These are phyloP conservation scores for Sapria himalayana DNA, from an alignment of 345 rosid genomes.

Conservation along the genomic window DNA sequence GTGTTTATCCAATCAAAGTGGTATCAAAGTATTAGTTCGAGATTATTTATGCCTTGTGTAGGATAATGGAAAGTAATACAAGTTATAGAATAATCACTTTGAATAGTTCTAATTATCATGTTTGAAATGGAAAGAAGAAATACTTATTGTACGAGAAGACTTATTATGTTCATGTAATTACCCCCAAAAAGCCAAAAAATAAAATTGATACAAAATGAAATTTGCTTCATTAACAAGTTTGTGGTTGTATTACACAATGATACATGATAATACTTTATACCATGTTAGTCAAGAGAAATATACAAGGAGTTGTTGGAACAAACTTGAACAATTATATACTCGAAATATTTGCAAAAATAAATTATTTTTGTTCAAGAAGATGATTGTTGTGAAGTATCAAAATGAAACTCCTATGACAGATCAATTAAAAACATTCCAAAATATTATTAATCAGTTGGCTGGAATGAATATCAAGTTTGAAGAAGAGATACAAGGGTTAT, in stretches of 20 bases:
- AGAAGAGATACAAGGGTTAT: background rate
- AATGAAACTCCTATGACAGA: background rate
- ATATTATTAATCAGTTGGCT: background rate
- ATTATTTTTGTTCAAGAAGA: background rate
- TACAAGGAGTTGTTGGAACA: background rate
- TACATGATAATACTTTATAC: constrained; percentile 3
- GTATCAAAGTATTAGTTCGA: background rate
- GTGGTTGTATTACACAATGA: background rate
- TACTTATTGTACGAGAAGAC: background rate
- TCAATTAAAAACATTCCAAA: constrained; percentile 1
- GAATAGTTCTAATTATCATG: background rate
- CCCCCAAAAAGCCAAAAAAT: background rate
- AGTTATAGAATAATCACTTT: background rate
- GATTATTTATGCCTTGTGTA: background rate
- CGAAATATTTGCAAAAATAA: constrained; percentile 1
- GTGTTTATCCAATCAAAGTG: background rate
- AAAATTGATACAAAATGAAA: background rate
- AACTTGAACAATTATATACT: background rate
- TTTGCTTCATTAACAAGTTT: background rate
- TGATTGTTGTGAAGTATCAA: background rate
- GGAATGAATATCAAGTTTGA: constrained; percentile 2
- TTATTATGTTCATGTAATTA: too few species aligned
- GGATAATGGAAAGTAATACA: background rate
- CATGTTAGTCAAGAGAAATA: background rate
- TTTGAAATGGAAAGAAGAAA: background rate